These are phyloP conservation scores for Auricularia heimuer DNA, from an alignment of 768 basidiomycete genomes.

Conservation along the genomic window DNA sequence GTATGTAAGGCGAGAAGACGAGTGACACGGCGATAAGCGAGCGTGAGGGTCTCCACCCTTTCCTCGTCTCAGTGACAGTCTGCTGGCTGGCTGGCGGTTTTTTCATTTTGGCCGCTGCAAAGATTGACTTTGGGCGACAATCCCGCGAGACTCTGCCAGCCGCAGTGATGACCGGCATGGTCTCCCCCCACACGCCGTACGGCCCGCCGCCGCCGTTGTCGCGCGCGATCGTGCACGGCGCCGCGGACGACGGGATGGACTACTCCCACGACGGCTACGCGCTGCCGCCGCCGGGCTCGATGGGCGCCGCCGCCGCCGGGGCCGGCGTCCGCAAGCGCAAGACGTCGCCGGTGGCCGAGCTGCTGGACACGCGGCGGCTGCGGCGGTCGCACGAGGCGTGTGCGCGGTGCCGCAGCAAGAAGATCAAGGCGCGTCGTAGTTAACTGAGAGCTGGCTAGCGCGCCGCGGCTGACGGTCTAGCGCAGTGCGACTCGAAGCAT, in stretches of 20 bases:
- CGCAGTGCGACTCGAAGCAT: constrained; percentile 83
- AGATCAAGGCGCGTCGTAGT: constrained; percentile 69
- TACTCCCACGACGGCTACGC: not conserved
- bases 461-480: not conserved
- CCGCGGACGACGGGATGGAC: not conserved
- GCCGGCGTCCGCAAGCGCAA: not conserved
- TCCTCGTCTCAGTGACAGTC: not conserved
- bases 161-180: not conserved
- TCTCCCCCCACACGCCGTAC: not conserved
- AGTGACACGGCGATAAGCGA: not conserved
- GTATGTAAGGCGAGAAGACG: not conserved
- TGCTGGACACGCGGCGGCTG: constrained; percentile 62
- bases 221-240: not conserved
- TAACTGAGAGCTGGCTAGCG: not conserved
- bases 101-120: not conserved
- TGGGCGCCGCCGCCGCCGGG: not conserved
- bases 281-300: not conserved
- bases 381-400: constrained; percentile 87
- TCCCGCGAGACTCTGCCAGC: not conserved
- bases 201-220: not conserved
- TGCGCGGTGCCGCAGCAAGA: constrained; percentile 89
- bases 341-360: not conserved
- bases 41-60: not conserved
- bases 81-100: not conserved
- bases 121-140: not conserved